phyloP scores from a whole-genome alignment of 23 red algal genomes.

The Gracilaria vermiculophylla region DNA sequence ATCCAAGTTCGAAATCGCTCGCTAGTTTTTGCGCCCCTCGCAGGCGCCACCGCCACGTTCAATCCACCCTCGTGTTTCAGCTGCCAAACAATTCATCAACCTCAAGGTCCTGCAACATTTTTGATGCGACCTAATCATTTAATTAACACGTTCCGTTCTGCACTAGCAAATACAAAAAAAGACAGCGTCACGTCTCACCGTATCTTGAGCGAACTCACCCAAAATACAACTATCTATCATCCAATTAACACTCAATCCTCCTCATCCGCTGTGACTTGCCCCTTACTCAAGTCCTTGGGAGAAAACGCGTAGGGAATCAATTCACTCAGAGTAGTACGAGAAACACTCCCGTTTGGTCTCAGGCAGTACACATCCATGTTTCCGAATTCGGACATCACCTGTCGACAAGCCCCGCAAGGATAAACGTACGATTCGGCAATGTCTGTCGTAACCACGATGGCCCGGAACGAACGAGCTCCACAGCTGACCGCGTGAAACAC shows the following conservation, averaged over 20 bases:
- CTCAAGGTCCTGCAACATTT: too few relatives aligned
- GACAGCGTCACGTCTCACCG: too few relatives aligned
- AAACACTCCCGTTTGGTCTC: slow-evolving; percentile 46
- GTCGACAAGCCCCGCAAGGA: slow-evolving; percentile 79
- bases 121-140: too few relatives aligned
- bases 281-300: slow-evolving; percentile 51
- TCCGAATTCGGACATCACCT: slow-evolving; percentile 90
- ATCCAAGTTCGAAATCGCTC: too few relatives aligned
- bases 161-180: too few relatives aligned
- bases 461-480: slow-evolving; percentile 33
- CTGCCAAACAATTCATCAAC: too few relatives aligned
- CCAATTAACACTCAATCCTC: neutral
- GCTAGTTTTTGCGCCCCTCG: too few relatives aligned
- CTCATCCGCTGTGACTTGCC: slow-evolving; percentile 20
- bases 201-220: too few relatives aligned
- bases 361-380: slow-evolving; percentile 80
- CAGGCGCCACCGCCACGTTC: too few relatives aligned
- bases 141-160: too few relatives aligned
- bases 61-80: too few relatives aligned
- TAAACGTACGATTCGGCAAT: slow-evolving; percentile 51
- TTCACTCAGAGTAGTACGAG: slow-evolving; percentile 50
- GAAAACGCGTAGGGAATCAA: slow-evolving; percentile 69
- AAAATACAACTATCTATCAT: too few relatives aligned
- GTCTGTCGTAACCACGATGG: slow-evolving; percentile 62
- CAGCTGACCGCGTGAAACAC: slow-evolving; percentile 57